Conservation (phyloP, 805 yeast species). For the Ogataea thermomethanolica region DNA sequence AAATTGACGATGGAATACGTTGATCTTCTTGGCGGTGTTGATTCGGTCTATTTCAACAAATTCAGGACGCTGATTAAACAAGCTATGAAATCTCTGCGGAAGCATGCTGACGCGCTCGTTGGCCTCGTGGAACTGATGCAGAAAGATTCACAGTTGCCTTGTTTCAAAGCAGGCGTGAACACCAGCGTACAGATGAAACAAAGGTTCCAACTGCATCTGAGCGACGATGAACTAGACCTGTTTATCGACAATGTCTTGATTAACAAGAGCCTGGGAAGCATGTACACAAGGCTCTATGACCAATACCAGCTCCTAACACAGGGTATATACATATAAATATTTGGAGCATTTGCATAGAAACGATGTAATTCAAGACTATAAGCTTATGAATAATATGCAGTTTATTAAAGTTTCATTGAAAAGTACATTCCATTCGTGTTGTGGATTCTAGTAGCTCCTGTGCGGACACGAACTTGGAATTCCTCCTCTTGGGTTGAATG, state of each 20-base stretch:
- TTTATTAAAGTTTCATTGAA: conserved; percentile 22
- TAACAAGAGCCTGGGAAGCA: conserved; percentile 78
- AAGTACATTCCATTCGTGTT: conserved; percentile 36
- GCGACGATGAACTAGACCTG: conserved; percentile 66
- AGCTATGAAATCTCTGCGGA: conserved; percentile 72
- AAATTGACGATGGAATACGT: conserved; percentile 87
- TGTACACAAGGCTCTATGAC: conserved; percentile 89
- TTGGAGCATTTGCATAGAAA: conserved; percentile 4
- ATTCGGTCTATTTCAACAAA: conserved; percentile 53
- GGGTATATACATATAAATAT: conserved; percentile 71
- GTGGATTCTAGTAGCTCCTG: conserved; percentile 39
- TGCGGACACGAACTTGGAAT: conserved; percentile 40
- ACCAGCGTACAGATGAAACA: conserved; percentile 78
- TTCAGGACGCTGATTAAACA: conserved; percentile 64
- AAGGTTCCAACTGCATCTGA: conserved; percentile 73
- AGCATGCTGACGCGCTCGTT: conserved; percentile 68
- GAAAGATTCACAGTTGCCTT: conserved; percentile 83
- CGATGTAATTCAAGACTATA: too few relatives aligned
- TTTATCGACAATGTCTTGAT: conserved; percentile 78
- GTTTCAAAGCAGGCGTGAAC: conserved; percentile 83
- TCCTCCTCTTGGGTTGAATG: conserved; percentile 28
- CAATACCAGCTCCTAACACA: conserved; percentile 94
- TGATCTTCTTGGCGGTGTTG: conserved; percentile 79
- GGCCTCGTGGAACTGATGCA: conserved; percentile 93
- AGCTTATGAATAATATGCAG: too few relatives aligned